Evolutionary conservation across 805 yeast species (phyloP).

Genomic region (Saccharomycopsis olivae): DNA sequence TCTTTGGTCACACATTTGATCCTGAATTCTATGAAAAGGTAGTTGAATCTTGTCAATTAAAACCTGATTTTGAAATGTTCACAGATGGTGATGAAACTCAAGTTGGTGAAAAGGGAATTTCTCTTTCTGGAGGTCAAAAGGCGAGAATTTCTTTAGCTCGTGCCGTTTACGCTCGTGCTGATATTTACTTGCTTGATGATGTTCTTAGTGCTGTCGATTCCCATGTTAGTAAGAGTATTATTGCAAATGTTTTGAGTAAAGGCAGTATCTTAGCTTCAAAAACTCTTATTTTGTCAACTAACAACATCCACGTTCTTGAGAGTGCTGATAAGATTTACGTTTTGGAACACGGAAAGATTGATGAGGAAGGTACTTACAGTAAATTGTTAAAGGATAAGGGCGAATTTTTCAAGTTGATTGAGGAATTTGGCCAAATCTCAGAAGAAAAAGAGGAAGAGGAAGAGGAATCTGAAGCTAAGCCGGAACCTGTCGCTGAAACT

Average conservation of each 20-base stretch:
- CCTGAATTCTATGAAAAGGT: conserved; percentile 32
- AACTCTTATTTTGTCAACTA: conserved; percentile 48
- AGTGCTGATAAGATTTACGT: conserved; percentile 53
- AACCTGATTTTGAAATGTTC: conserved; percentile 35
- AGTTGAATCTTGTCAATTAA: conserved; percentile 38
- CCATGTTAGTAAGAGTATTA: conserved; percentile 49
- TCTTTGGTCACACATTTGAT: conserved; percentile 39
- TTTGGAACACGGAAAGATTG: conserved; percentile 41
- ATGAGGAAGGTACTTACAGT: conserved; percentile 47
- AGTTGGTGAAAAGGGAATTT: conserved; percentile 53
- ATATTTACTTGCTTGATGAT: conserved; percentile 53
- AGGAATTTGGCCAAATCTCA: conserved; percentile 18
- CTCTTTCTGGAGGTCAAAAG: conserved; percentile 54
- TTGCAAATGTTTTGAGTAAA: conserved; percentile 36
- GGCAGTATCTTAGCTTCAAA: conserved; percentile 40
- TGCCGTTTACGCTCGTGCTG: conserved; percentile 54
- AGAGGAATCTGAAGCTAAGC: neutral
- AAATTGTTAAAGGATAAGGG: conserved; percentile 30
- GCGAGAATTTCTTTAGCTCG: conserved; percentile 58
- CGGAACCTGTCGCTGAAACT: conserved; percentile 20
- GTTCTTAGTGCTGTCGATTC: conserved; percentile 65
- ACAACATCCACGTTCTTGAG: conserved; percentile 42
- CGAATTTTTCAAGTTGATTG: conserved; percentile 22
- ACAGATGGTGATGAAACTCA: conserved; percentile 45
- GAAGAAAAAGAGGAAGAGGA: conserved; percentile 21